These are phyloP conservation scores for Eucalyptus sp. DNA, from an alignment of 345 rosid genomes.

Conservation along the genomic window DNA sequence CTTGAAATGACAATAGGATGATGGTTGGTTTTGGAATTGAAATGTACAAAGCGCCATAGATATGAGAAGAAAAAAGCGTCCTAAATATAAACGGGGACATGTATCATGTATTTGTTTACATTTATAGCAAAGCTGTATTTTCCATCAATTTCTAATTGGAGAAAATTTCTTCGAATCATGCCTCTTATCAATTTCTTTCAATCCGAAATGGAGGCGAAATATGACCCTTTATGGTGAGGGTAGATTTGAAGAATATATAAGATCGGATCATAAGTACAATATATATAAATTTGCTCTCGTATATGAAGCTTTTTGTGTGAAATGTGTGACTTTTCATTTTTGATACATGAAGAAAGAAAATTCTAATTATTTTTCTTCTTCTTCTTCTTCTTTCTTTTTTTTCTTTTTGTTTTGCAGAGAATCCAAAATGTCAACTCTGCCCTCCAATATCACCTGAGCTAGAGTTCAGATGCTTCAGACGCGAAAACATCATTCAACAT, in stretches of 20 bases:
- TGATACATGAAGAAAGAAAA: no score
- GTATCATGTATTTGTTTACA: background rate
- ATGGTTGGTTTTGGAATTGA: background rate
- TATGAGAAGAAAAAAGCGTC: background rate
- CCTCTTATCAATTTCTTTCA: background rate
- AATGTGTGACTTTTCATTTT: background rate
- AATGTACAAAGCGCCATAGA: background rate
- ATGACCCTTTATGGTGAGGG: background rate
- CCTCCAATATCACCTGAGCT: background rate
- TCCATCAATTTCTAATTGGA: background rate
- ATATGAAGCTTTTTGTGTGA: background rate
- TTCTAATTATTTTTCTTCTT: no score
- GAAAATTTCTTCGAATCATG: no score
- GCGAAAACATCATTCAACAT: background rate
- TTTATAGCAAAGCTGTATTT: background rate
- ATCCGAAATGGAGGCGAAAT: background rate
- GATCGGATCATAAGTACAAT: background rate
- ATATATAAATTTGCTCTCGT: background rate
- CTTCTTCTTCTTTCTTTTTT: background rate
- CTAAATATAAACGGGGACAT: background rate
- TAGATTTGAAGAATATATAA: background rate
- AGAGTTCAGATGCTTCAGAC: background rate
- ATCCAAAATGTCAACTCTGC: background rate
- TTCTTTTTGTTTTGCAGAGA: background rate
- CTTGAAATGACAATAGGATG: background rate